Evolutionary conservation across 192 early-diverging fungal genomes (phyloP).

Genomic region (Rhizoclosmatium globosum): DNA sequence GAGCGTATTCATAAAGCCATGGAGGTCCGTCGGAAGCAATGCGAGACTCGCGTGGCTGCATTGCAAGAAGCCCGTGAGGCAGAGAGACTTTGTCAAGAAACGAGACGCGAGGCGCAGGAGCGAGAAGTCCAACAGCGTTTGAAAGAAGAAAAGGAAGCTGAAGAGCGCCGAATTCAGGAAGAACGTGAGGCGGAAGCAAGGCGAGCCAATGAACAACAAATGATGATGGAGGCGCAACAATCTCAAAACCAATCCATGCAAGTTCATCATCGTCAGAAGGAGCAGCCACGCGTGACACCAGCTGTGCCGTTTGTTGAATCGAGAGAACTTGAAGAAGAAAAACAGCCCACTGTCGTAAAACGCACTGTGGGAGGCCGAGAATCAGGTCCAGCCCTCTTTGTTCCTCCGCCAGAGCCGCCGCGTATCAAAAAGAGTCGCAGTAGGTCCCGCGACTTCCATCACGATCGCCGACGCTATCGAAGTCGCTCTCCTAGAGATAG

Average conservation of each 20-base stretch:
- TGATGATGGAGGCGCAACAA: not conserved
- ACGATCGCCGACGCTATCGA: not conserved
- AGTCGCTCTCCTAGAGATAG: not conserved
- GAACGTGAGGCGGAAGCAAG: not conserved
- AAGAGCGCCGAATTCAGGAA: not conserved
- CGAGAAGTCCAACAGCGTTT: not conserved
- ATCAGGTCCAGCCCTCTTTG: not conserved
- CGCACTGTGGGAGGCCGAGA: not conserved
- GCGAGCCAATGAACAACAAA: no score
- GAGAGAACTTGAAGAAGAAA: no score
- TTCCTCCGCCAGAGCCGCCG: slow-evolving; percentile 23
- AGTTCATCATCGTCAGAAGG: no score
- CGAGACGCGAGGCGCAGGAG: not conserved
- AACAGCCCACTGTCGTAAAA: not conserved
- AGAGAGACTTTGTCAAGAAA: slow-evolving; percentile 1
- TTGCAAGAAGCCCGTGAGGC: slow-evolving; percentile 11
- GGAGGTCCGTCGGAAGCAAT: not conserved
- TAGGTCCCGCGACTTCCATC: not conserved
- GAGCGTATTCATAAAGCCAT: slow-evolving; percentile 2
- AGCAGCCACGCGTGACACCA: no score
- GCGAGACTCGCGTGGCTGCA: slow-evolving; percentile 1
- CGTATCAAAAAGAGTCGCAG: not conserved
- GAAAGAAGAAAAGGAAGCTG: not conserved
- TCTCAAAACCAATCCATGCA: not conserved
- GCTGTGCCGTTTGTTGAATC: no score